Conservation (phyloP, 1,139 yeast species). For the Komagataea norvegica region DNA sequence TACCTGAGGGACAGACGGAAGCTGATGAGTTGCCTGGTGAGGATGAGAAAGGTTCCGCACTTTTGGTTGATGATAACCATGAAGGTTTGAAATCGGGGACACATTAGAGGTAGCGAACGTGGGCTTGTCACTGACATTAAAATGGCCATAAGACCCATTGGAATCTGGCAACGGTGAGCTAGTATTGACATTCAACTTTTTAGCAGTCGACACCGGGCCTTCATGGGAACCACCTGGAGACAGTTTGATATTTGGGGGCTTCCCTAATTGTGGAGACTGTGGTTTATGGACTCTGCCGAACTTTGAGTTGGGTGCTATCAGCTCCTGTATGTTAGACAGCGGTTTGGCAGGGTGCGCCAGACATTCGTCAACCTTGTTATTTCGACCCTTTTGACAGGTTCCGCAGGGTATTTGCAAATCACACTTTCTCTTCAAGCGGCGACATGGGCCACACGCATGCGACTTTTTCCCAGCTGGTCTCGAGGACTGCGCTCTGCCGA, state of each 20-base stretch:
- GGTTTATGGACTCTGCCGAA: slow-evolving; percentile 12
- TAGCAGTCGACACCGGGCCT: neutral
- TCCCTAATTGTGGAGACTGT: slow-evolving; percentile 3
- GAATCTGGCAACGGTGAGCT: slow-evolving; percentile 1
- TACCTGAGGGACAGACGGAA: too few species aligned
- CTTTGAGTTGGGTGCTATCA: slow-evolving; percentile 12
- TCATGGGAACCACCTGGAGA: slow-evolving; percentile 4
- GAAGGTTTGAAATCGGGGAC: too few species aligned
- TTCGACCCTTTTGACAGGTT: slow-evolving; percentile 17
- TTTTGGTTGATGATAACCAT: neutral
- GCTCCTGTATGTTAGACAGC: slow-evolving; percentile 10
- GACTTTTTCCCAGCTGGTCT: slow-evolving; percentile 19
- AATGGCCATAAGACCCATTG: slow-evolving; percentile 3
- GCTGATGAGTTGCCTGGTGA: too few species aligned
- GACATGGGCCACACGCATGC: slow-evolving; percentile 22
- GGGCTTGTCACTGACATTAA: slow-evolving; percentile 2
- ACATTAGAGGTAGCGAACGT: neutral
- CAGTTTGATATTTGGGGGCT: neutral
- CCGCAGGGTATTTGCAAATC: slow-evolving; percentile 20
- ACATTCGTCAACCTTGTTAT: slow-evolving; percentile 16
- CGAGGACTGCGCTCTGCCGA: slow-evolving; percentile 5
- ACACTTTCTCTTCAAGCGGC: slow-evolving; percentile 19
- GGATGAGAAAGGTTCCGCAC: too few species aligned
- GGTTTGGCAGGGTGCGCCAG: slow-evolving; percentile 17
- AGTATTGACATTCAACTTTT: slow-evolving; percentile 3